Percentiles rank a stretch among this genome's conserved stretches.
These are phyloP conservation scores for Coemansia sp. DNA, from an alignment of 192 early-diverging fungal species.

Conservation along the genomic window DNA sequence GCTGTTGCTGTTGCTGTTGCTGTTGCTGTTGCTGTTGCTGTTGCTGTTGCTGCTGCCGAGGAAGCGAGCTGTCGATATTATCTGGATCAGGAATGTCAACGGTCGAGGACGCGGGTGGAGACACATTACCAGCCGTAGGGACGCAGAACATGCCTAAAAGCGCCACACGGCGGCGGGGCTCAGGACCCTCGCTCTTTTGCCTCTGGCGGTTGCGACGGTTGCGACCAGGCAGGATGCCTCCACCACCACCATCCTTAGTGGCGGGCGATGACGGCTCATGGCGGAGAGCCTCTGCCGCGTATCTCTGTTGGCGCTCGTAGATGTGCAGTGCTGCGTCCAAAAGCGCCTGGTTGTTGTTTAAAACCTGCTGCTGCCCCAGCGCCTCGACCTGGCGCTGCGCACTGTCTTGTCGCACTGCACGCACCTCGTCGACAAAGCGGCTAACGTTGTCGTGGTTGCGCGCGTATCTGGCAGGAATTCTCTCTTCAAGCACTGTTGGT, in stretches of 20 bases:
- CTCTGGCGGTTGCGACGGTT: constrained; percentile 12
- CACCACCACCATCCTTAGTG: not conserved
- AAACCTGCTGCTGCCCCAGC: constrained; percentile 22
- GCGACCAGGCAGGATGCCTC: not conserved
- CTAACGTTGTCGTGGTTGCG: constrained; percentile 45
- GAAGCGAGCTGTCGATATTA: not conserved
- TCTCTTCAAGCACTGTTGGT: not conserved
- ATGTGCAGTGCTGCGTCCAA: constrained; percentile 45
- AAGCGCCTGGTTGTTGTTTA: constrained; percentile 41
- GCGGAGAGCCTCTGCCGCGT: not conserved
- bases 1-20: not conserved
- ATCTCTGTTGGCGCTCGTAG: constrained; percentile 40
- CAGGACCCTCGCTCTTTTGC: constrained; percentile 15
- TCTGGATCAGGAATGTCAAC: not conserved
- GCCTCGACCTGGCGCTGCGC: constrained; percentile 27
- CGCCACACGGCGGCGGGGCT: constrained; percentile 24
- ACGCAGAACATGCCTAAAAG: constrained; percentile 45
- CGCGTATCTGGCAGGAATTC: constrained; percentile 9
- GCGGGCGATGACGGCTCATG: not conserved
- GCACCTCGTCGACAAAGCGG: constrained; percentile 43
- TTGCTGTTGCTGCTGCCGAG: not conserved
- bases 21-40: not conserved
- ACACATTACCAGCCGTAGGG: constrained; percentile 22
- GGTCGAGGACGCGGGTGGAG: constrained; percentile 2
- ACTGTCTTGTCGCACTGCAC: constrained; percentile 30